A percentile compares a stretch with the other conserved stretches of the same genome.
phyloP scores from a whole-genome alignment of 192 early-diverging fungal species.

The Phycomyces blakesleeanus region DNA sequence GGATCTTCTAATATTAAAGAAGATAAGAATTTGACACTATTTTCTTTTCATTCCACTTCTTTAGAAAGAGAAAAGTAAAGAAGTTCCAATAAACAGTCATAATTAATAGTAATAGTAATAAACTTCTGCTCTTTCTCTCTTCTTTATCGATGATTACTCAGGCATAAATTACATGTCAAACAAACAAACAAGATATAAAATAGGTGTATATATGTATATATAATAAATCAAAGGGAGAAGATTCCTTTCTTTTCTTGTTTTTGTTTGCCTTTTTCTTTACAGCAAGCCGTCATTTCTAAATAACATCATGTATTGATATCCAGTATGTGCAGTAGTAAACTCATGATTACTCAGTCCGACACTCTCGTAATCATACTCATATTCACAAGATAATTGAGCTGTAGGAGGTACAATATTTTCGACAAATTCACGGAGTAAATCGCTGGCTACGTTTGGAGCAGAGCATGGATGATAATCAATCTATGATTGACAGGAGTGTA shows the following conservation, averaged over 20 bases:
- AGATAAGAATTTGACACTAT: background rate
- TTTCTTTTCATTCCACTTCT: too few species aligned
- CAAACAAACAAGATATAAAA: background rate
- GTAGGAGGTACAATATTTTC: constrained; percentile 44
- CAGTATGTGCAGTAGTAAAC: constrained; percentile 49
- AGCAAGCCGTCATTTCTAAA: constrained; percentile 49
- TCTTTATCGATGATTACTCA: background rate
- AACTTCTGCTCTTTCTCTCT: background rate
- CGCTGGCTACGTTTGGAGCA: constrained; percentile 38
- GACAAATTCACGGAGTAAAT: constrained; percentile 46
- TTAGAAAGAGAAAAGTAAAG: too few species aligned
- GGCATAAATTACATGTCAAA: background rate
- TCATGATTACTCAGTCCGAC: constrained; percentile 45
- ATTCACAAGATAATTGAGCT: constrained; percentile 43
- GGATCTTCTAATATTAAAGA: background rate
- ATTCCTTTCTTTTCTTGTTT: too few species aligned
- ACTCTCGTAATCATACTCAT: constrained; percentile 48
- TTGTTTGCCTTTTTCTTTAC: too few species aligned
- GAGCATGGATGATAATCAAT: constrained; percentile 52
- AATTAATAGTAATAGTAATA: background rate
- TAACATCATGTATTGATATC: constrained; percentile 51
- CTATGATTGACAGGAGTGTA: too few species aligned
- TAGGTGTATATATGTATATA: background rate
- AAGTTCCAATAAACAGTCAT: too few species aligned
- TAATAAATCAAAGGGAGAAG: background rate